phyloP scores from a whole-genome alignment of 345 rosid species.

The Schrenkiella parvula region DNA sequence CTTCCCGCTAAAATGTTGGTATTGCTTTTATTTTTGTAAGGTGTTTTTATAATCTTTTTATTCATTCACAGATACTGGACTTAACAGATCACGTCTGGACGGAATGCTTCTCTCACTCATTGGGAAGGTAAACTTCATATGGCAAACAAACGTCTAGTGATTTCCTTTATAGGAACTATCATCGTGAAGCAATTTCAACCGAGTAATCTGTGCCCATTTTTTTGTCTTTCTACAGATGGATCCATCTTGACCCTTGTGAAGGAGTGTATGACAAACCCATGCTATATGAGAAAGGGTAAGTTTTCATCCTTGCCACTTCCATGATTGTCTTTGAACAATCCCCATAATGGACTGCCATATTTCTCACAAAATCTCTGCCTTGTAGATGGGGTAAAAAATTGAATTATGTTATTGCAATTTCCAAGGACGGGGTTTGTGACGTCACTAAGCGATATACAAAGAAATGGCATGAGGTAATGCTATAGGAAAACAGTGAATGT shows the following conservation, averaged over 20 bases:
- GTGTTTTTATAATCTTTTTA: background rate
- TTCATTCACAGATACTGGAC: slow-evolving; percentile 64
- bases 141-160: slow-evolving; percentile 4
- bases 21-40: background rate
- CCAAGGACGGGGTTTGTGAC: slow-evolving; percentile 87
- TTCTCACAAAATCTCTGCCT: background rate
- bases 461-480: slow-evolving; percentile 85
- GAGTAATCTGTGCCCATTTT: background rate
- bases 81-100: slow-evolving; percentile 97
- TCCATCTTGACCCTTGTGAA: slow-evolving; percentile 97
- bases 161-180: background rate
- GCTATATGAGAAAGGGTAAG: slow-evolving; percentile 87
- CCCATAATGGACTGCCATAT: slow-evolving; percentile 4
- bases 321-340: background rate
- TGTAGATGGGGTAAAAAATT: slow-evolving; percentile 77
- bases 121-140: slow-evolving; percentile 60
- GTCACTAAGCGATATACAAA: slow-evolving; percentile 93
- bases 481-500: background rate
- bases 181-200: background rate
- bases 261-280: slow-evolving; percentile 71
- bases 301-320: background rate
- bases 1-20: background rate
- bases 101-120: slow-evolving; percentile 64
- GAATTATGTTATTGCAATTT: slow-evolving; percentile 67
- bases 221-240: slow-evolving; percentile 56